Conservation (phyloP, 306 rosid genomes). For the Carpinus viminea region DNA sequence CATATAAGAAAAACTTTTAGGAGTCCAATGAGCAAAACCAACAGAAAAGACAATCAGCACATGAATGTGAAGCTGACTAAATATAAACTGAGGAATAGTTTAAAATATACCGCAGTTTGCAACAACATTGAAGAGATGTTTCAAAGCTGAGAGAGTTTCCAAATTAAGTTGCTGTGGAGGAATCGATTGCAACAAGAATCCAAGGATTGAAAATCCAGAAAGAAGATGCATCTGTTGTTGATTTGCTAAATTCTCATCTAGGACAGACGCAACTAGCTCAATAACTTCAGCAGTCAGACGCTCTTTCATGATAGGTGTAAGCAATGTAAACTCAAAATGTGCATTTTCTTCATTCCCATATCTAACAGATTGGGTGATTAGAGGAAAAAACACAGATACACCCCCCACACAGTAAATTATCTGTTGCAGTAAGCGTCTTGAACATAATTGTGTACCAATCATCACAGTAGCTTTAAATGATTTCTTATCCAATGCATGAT, state of each 20-base stretch:
- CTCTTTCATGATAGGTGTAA: constrained; percentile 47
- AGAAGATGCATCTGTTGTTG: constrained; percentile 98
- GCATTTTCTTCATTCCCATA: constrained; percentile 55
- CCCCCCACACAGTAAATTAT: constrained; percentile 98
- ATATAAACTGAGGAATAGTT: constrained; percentile 5
- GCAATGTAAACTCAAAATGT: constrained; percentile 40
- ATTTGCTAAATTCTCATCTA: constrained; percentile 88
- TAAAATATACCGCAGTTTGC: constrained; percentile 65
- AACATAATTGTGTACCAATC: constrained; percentile 89
- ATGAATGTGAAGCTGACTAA: neutral
- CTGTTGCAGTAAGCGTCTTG: constrained; percentile 87
- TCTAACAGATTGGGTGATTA: constrained; percentile 70
- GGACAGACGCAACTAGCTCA: constrained; percentile 86
- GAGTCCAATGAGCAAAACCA: constrained; percentile 7
- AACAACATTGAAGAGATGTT: constrained; percentile 73
- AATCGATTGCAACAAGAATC: constrained; percentile 90
- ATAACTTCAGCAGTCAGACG: constrained; percentile 75
- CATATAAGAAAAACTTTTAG: constrained; percentile 17
- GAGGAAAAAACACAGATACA: constrained; percentile 93
- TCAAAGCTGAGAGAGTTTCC: constrained; percentile 87
- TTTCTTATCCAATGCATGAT: constrained; percentile 62
- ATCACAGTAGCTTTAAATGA: constrained; percentile 79
- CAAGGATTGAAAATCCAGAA: constrained; percentile 91
- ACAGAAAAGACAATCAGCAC: neutral
- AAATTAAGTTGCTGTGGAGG: constrained; percentile 76